A percentile compares a stretch with the other conserved stretches of the same genome.
phyloP scores from a whole-genome alignment of 768 basidiomycete genomes.

The Hydnomerulius pinastri region DNA sequence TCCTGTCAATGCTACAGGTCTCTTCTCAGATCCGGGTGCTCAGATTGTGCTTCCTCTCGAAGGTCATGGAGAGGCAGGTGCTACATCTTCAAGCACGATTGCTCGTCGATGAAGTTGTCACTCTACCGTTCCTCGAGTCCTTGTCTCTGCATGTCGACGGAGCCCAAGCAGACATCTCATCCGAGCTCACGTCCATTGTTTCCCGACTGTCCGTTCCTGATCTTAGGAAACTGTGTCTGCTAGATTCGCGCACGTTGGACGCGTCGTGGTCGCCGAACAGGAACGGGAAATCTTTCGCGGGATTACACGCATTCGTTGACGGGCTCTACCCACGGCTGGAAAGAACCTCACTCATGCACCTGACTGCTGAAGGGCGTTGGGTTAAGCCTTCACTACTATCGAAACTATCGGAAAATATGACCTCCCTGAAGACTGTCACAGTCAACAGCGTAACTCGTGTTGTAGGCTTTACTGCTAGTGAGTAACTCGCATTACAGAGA shows the following conservation, averaged over 20 bases:
- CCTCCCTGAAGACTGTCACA: slow-evolving; percentile 15
- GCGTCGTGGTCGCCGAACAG: neutral
- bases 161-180: slow-evolving; percentile 62
- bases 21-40: slow-evolving; percentile 56
- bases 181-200: slow-evolving; percentile 55
- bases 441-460: slow-evolving; percentile 6
- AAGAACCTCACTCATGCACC: slow-evolving; percentile 8
- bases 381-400: slow-evolving; percentile 13
- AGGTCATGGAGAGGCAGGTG: slow-evolving; percentile 21
- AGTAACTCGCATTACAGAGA: too few relatives aligned
- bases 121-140: slow-evolving; percentile 46
- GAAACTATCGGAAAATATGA: slow-evolving; percentile 13
- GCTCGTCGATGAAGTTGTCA: slow-evolving; percentile 34
- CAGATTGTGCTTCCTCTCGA: slow-evolving; percentile 53
- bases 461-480: too few relatives aligned
- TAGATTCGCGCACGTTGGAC: slow-evolving; percentile 36
- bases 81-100: slow-evolving; percentile 13
- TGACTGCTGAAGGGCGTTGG: slow-evolving; percentile 32
- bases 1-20: slow-evolving; percentile 57
- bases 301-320: slow-evolving; percentile 29
- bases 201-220: slow-evolving; percentile 51
- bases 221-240: slow-evolving; percentile 48
- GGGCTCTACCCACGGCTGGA: neutral
- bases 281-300: slow-evolving; percentile 38
- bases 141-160: slow-evolving; percentile 55